phyloP scores from a whole-genome alignment of 257 asterid species.

The Salvia hispanica region DNA sequence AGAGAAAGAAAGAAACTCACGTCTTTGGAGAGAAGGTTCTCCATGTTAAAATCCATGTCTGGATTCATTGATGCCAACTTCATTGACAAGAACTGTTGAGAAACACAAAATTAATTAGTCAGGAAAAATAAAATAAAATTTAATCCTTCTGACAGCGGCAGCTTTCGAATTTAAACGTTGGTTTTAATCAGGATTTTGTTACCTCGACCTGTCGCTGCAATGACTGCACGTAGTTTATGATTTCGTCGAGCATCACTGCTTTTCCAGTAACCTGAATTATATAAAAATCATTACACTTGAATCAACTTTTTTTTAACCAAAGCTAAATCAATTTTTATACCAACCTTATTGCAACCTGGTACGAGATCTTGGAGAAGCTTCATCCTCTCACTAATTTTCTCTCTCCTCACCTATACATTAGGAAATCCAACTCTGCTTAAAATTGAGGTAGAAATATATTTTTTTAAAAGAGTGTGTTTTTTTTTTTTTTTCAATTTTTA shows the following conservation, averaged over 20 bases:
- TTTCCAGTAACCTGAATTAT: constrained; percentile 78
- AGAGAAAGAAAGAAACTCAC: constrained; percentile 37
- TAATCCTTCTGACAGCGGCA: constrained; percentile 32
- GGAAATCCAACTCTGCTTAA: background rate
- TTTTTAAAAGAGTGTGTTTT: background rate
- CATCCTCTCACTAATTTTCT: constrained; percentile 96
- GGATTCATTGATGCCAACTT: constrained; percentile 83
- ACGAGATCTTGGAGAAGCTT: constrained; percentile 97
- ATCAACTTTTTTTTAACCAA: background rate
- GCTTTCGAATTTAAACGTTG: constrained; percentile 14
- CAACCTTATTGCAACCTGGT: constrained; percentile 95
- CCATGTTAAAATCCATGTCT: constrained; percentile 61
- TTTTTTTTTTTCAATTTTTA: no score
- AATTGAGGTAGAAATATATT: no score
- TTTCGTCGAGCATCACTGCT: constrained; percentile 94
- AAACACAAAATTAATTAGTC: no score
- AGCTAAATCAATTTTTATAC: background rate
- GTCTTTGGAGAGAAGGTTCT: constrained; percentile 58
- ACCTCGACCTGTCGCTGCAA: constrained; percentile 98
- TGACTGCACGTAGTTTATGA: constrained; percentile 91
- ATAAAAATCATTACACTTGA: background rate
- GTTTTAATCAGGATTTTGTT: background rate
- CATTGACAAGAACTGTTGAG: constrained; percentile 80
- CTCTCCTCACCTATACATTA: constrained; percentile 67
- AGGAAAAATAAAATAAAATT: no score